phyloP scores from a whole-genome alignment of 2,329 filamentous ascomycete species.

The Anisogramma anomala region DNA sequence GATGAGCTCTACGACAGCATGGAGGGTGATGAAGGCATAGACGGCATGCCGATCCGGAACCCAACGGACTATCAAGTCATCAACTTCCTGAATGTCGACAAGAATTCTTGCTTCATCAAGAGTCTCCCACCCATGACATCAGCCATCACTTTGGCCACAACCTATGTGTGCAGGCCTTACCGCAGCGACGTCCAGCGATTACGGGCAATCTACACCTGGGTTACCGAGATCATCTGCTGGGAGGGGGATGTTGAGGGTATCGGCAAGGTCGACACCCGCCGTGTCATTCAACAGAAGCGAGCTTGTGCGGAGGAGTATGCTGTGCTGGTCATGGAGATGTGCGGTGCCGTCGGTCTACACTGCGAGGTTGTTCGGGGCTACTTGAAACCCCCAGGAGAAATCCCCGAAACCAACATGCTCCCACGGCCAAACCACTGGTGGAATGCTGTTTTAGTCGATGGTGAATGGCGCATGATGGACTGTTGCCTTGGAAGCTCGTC shows the following conservation, averaged over 20 bases:
- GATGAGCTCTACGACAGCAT: slow-evolving; percentile 77
- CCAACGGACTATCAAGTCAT: slow-evolving; percentile 70
- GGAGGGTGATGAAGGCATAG: slow-evolving; percentile 79
- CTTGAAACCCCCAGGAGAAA: slow-evolving; percentile 79
- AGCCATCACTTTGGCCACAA: slow-evolving; percentile 71
- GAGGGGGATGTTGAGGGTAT: slow-evolving; percentile 82
- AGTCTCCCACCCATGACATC: slow-evolving; percentile 74
- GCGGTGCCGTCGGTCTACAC: slow-evolving; percentile 72
- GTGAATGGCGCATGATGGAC: slow-evolving; percentile 94
- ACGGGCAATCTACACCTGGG: slow-evolving; percentile 94
- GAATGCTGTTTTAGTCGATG: slow-evolving; percentile 88
- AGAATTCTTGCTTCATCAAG: slow-evolving; percentile 83
- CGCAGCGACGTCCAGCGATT: slow-evolving; percentile 86
- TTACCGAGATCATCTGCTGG: slow-evolving; percentile 88
- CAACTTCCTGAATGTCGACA: slow-evolving; percentile 82
- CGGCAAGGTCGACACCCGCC: slow-evolving; percentile 59
- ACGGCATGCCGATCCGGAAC: slow-evolving; percentile 72
- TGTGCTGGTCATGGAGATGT: slow-evolving; percentile 84
- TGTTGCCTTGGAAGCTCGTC: slow-evolving; percentile 86
- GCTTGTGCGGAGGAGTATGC: slow-evolving; percentile 86
- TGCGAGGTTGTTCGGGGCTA: slow-evolving; percentile 83
- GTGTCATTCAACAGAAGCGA: slow-evolving; percentile 72
- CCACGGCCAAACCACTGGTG: slow-evolving; percentile 94
- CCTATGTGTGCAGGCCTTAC: slow-evolving; percentile 87
- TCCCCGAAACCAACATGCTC: slow-evolving; percentile 66